Base-by-base conservation (phyloP, 257 asterid species). In the Gentiana straminea region DNA sequence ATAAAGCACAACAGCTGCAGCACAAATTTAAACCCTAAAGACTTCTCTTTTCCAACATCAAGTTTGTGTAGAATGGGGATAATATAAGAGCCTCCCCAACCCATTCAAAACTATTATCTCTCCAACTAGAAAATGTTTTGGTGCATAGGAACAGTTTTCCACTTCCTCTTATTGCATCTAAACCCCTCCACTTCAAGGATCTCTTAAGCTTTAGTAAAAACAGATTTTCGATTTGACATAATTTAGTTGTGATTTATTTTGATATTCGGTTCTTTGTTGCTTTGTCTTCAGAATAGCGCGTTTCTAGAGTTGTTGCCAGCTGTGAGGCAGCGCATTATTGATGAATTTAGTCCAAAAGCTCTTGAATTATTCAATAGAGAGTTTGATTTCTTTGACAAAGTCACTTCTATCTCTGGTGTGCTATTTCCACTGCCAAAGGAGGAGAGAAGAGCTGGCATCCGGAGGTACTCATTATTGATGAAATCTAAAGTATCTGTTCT, bases 301-400 rank as follows among this genome's bases (percentile, higher is more conserved):
- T 92, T 92, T 73, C 92, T 79, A 72, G 97, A 65, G 54, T 68
- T 88, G 47, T 79, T 88, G 74, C 99, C 97, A 10, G 72, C 74
- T 64, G 97, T 92, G 52, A 81, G 94, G 75, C 77, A 92, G 68
- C 82, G 77, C 54, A 92, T 92, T 60, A 80, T 92, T 73, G 89
- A 88, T 63, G 80, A 94, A 65, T 92, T 92, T 77, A 77, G 52
- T 74, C 74, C 81, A 13, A 78, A 77, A 70, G 99, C 99, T 61
- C 85, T 69, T 56, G 94, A 72, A 46, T 37, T 88, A 58, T 92
- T 92, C 60, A 75, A 72, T 52, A 80, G 97, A 73, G 97, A 92
- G 77, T 92, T 92, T 74, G 88, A 81, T 77, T 92, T 92, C 89
- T 92, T 92, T 69, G 99, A 92, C 82, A 78, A 92, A 73, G 99